A percentile compares a stretch with the other conserved stretches of the same genome.
phyloP scores from a whole-genome alignment of 441 rosid genomes.

The Croton setiger region DNA sequence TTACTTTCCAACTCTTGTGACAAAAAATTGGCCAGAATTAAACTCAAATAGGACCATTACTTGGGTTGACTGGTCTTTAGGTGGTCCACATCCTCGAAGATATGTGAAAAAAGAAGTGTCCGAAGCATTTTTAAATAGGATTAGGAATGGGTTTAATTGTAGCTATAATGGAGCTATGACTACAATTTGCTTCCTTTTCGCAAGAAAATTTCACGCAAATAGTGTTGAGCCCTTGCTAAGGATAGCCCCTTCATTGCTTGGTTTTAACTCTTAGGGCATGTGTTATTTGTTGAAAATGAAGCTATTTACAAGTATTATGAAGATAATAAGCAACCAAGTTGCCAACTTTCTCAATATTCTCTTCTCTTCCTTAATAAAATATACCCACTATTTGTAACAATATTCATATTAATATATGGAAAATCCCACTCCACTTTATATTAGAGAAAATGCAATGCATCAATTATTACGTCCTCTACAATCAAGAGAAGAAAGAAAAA shows the following conservation, averaged over 20 bases:
- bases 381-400: no score
- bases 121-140: constrained; percentile 9
- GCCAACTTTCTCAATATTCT: no score
- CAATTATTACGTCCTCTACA: no score
- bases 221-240: constrained; percentile 34
- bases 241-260: constrained; percentile 31
- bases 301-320: no score
- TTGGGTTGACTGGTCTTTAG: constrained; percentile 21
- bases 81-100: constrained; percentile 15
- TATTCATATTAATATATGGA: no score
- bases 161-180: constrained; percentile 5
- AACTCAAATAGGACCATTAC: constrained; percentile 19
- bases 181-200: constrained; percentile 21
- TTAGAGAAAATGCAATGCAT: no score
- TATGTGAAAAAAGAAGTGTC: constrained; percentile 16
- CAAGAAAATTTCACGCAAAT: constrained; percentile 28
- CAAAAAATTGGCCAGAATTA: constrained; percentile 1
- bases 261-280: constrained; percentile 6
- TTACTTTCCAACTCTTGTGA: constrained; percentile 21
- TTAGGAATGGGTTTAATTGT: constrained; percentile 11
- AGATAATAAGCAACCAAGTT: no score
- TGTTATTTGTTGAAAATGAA: no score
- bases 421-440: no score
- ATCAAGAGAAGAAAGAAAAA: no score
- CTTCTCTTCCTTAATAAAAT: no score